Evolutionary conservation across 2,329 filamentous ascomycete species (phyloP).

Genomic region (Xylariomycetidae sp.): DNA sequence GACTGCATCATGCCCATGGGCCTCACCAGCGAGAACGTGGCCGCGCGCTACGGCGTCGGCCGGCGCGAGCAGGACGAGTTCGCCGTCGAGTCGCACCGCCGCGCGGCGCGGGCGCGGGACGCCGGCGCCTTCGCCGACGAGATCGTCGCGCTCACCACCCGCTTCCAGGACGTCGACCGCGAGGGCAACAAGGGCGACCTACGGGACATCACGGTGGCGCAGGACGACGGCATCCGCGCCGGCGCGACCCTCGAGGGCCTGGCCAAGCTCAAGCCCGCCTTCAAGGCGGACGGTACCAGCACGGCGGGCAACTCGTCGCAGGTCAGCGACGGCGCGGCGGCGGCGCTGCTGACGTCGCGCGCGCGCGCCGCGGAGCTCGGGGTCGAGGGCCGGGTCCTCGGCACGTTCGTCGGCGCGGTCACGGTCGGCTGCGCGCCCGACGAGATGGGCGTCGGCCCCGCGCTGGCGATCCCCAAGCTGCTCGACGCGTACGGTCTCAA

Average conservation of each 20-base stretch:
- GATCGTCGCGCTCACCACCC: conserved; percentile 73
- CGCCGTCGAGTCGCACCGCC: conserved; percentile 66
- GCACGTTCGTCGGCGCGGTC: conserved; percentile 72
- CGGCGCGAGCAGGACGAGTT: conserved; percentile 78
- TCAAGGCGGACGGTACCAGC: conserved; percentile 64
- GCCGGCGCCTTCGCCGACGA: conserved; percentile 68
- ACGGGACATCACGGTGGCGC: conserved; percentile 59
- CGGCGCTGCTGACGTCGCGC: conserved; percentile 77
- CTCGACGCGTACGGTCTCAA: conserved; percentile 62
- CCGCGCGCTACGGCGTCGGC: conserved; percentile 65
- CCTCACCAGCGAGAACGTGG: conserved; percentile 83
- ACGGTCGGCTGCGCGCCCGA: conserved; percentile 77
- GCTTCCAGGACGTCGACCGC: conserved; percentile 59
- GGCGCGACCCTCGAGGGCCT: conserved; percentile 64
- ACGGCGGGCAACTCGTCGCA: conserved; percentile 86
- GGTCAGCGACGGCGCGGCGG: conserved; percentile 82
- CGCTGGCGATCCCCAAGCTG: conserved; percentile 77
- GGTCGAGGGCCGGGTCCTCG: conserved; percentile 63
- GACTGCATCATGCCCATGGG: conserved; percentile 97
- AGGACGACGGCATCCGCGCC: conserved; percentile 78
- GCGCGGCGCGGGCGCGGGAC: conserved; percentile 64
- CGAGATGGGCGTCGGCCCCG: conserved; percentile 91
- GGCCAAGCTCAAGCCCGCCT: conserved; percentile 77
- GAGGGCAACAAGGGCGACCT: conserved; percentile 49
- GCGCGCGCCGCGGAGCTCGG: conserved; percentile 71